Evolutionary conservation across 2,329 filamentous ascomycete species (phyloP).

Genomic region (Tolypocladium tropicale): DNA sequence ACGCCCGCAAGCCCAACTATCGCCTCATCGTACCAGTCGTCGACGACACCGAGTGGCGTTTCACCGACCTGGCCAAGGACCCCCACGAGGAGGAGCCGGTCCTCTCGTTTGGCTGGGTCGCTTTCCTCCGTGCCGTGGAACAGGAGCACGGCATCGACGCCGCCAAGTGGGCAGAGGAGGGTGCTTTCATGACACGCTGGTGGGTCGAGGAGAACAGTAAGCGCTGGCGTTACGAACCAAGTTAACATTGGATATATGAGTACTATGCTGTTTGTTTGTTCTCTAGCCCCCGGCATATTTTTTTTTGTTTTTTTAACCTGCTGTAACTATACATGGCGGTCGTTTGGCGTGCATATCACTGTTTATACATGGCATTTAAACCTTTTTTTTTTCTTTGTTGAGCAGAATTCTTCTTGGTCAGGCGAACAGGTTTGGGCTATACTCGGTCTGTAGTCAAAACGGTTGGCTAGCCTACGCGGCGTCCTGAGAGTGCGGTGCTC

Average conservation of each 20-base stretch:
- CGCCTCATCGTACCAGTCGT: conserved; percentile 14
- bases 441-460: neutral
- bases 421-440: neutral
- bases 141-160: conserved; percentile 13
- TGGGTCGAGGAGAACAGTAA: conserved; percentile 24
- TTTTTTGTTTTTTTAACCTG: no score
- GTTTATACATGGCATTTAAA: neutral
- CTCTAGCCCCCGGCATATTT: no score
- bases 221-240: conserved; percentile 18
- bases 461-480: neutral
- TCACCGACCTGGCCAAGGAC: conserved; percentile 18
- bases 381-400: neutral
- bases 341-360: neutral
- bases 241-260: neutral
- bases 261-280: no score
- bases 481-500: neutral
- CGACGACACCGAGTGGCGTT: conserved; percentile 18
- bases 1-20: conserved; percentile 9
- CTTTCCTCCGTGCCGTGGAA: conserved; percentile 11
- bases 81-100: conserved; percentile 16
- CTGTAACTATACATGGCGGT: neutral
- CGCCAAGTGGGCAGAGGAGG: conserved; percentile 21
- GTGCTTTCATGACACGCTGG: conserved; percentile 20
- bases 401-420: neutral
- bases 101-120: conserved; percentile 13